These are phyloP conservation scores for Vaccinium corymbosum DNA, from an alignment of 148 eudicot species.

Conservation along the genomic window DNA sequence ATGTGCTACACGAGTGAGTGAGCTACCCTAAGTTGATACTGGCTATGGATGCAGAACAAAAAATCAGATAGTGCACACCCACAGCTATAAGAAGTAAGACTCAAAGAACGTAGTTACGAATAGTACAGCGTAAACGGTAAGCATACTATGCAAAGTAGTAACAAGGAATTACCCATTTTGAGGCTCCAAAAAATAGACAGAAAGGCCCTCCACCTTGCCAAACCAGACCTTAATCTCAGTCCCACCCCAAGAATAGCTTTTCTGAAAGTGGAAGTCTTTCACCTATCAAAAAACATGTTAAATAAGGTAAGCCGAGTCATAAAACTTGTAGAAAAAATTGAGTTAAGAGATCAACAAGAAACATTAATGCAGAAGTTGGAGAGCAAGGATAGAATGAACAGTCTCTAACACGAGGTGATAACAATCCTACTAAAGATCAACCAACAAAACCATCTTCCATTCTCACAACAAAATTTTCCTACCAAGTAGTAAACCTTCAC, in stretches of 20 bases:
- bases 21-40: neutral
- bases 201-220: slow-evolving; percentile 92
- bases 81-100: neutral
- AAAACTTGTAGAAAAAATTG: neutral
- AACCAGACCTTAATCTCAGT: slow-evolving; percentile 93
- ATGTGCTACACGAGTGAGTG: neutral
- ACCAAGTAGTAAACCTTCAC: neutral
- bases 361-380: neutral
- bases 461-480: neutral
- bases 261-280: slow-evolving; percentile 69
- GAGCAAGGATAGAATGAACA: slow-evolving; percentile 5
- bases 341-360: neutral
- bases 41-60: neutral
- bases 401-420: neutral
- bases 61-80: neutral
- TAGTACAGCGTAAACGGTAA: neutral
- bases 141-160: neutral
- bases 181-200: slow-evolving; percentile 96
- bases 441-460: neutral
- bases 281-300: slow-evolving; percentile 46
- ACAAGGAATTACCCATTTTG: slow-evolving; percentile 72
- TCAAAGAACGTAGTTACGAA: neutral
- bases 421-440: neutral
- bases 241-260: slow-evolving; percentile 83
- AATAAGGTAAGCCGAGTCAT: neutral